A percentile compares a stretch with the other conserved stretches of the same genome.
These are phyloP conservation scores for Ophiobolus disseminans DNA, from an alignment of 2,329 filamentous ascomycete species.

Conservation along the genomic window DNA sequence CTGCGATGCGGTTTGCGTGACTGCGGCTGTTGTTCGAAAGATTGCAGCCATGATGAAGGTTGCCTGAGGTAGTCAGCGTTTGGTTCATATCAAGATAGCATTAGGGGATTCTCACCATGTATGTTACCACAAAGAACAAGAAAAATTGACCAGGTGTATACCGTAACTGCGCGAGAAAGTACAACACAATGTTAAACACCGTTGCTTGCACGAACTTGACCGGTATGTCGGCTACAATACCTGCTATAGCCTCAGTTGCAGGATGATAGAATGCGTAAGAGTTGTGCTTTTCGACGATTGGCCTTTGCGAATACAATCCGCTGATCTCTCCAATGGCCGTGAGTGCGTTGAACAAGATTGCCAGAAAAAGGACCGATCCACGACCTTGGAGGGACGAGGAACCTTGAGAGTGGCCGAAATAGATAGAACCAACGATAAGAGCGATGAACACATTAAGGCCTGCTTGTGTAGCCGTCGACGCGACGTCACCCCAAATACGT, in stretches of 20 bases:
- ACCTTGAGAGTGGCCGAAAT: constrained; percentile 60
- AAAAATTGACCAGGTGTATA: constrained; percentile 79
- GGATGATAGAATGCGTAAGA: constrained; percentile 90
- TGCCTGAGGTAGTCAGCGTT: no score
- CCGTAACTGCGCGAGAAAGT: constrained; percentile 84
- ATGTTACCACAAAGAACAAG: constrained; percentile 68
- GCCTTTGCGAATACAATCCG: constrained; percentile 77
- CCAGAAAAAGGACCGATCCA: constrained; percentile 66
- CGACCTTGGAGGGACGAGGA: constrained; percentile 62
- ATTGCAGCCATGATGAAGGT: constrained; percentile 79
- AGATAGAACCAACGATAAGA: constrained; percentile 68
- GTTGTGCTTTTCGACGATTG: constrained; percentile 88
- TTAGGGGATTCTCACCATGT: no score
- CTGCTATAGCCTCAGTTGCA: constrained; percentile 80
- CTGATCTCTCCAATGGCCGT: constrained; percentile 62
- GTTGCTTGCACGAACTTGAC: constrained; percentile 76
- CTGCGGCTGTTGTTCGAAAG: constrained; percentile 78
- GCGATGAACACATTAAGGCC: constrained; percentile 62
- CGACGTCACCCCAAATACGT: constrained; percentile 43
- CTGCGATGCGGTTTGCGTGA: constrained; percentile 70
- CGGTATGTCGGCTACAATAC: constrained; percentile 83
- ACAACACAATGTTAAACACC: constrained; percentile 78
- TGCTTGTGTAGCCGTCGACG: constrained; percentile 45
- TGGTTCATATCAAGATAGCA: no score
- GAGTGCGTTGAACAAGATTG: constrained; percentile 66